Evolutionary conservation across 768 basidiomycete genomes (phyloP).

Genomic region (Psilocybe azurescens): DNA sequence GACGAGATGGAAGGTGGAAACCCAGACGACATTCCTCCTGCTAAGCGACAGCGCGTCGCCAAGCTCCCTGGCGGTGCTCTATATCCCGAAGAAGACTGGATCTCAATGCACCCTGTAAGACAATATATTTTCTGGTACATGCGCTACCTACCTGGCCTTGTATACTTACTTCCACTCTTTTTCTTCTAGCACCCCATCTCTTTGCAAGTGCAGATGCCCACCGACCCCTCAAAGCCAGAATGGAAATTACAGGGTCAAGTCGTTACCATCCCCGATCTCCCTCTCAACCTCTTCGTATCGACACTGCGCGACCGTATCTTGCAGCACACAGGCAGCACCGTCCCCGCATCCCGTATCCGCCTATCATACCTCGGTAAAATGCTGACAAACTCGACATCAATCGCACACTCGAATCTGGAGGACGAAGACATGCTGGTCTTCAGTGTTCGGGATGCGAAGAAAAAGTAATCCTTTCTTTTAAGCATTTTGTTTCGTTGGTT

Average conservation of each 20-base stretch:
- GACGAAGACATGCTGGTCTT: constrained; percentile 87
- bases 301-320: constrained; percentile 90
- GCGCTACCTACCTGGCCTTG: background rate
- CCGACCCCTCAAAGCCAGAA: constrained; percentile 83
- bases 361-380: constrained; percentile 83
- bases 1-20: constrained; percentile 78
- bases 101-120: constrained; percentile 82
- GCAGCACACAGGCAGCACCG: constrained; percentile 75
- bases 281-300: constrained; percentile 84
- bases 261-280: constrained; percentile 81
- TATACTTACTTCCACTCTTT: constrained; percentile 7
- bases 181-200: constrained; percentile 78
- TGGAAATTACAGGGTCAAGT: constrained; percentile 89
- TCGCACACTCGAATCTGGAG: constrained; percentile 89
- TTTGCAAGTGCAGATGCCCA: constrained; percentile 83
- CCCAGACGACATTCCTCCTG: constrained; percentile 70
- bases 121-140: background rate
- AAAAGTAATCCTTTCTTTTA: constrained; percentile 49
- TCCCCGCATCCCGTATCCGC: constrained; percentile 81
- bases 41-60: constrained; percentile 87
- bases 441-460: constrained; percentile 77
- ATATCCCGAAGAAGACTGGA: constrained; percentile 92
- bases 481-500: background rate
- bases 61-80: constrained; percentile 84
- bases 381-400: constrained; percentile 84